phyloP scores from a whole-genome alignment of 176 grass and related monocot genomes.

The Cymbopogon citratus region DNA sequence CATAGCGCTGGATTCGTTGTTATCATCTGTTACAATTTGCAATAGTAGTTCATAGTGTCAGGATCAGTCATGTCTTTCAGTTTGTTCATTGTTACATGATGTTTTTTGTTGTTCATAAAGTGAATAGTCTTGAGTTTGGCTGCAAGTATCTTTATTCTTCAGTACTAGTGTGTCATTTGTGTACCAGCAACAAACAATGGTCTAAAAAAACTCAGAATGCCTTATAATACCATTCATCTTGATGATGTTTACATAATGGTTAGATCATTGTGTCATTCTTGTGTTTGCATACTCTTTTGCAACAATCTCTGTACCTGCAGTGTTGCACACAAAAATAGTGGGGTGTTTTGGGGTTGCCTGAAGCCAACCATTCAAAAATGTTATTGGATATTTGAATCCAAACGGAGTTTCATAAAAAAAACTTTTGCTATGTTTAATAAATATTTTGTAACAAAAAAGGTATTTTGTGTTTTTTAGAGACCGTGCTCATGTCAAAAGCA shows the following conservation, averaged over 20 bases:
- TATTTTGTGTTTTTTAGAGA: neutral
- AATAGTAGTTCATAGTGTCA: neutral
- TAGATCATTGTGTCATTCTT: neutral
- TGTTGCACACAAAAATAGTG: neutral
- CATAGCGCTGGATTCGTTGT: neutral
- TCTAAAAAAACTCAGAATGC: neutral
- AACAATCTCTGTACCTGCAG: neutral
- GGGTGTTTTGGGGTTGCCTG: neutral
- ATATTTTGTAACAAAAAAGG: neutral
- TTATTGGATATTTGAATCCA: too few relatives aligned
- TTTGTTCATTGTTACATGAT: conserved; percentile 10
- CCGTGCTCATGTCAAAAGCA: neutral
- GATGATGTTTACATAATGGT: neutral
- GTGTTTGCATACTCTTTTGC: neutral
- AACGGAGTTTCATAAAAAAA: too few relatives aligned
- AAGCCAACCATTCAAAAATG: neutral
- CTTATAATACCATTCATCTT: neutral
- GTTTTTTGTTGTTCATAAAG: neutral
- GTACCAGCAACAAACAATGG: neutral
- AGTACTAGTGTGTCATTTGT: neutral
- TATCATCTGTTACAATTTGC: neutral
- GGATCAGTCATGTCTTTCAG: neutral
- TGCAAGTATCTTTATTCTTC: conserved; percentile 1
- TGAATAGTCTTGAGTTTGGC: neutral
- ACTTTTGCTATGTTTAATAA: neutral